Evolutionary conservation across 2,329 filamentous ascomycete species (phyloP).

Genomic region (Parafenestella ontariensis): DNA sequence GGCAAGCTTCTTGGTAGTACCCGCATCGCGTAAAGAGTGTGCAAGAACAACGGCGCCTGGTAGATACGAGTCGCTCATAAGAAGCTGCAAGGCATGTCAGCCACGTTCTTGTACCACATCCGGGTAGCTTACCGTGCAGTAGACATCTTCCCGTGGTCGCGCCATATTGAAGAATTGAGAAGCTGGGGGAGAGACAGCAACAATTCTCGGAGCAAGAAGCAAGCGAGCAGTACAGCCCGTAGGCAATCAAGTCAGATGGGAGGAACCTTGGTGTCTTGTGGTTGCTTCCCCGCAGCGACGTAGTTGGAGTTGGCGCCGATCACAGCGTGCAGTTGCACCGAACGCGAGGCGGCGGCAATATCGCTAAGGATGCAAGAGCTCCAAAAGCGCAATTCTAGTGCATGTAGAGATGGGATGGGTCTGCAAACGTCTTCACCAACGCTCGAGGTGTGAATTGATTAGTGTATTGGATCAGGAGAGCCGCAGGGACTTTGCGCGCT

Average conservation of each 20-base stretch:
- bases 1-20: slow-evolving; percentile 83
- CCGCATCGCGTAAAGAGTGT: slow-evolving; percentile 91
- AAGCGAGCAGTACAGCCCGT: background rate
- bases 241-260: slow-evolving; percentile 5
- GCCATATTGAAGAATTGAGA: slow-evolving; percentile 37
- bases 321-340: slow-evolving; percentile 22
- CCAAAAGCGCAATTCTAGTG: background rate
- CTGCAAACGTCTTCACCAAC: background rate
- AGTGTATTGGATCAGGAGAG: background rate
- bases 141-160: slow-evolving; percentile 62
- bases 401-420: background rate
- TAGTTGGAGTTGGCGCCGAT: slow-evolving; percentile 32
- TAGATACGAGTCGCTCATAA: slow-evolving; percentile 90
- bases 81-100: slow-evolving; percentile 67
- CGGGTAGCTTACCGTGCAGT: slow-evolving; percentile 65
- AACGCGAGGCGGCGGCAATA: slow-evolving; percentile 27
- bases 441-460: background rate
- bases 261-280: slow-evolving; percentile 16
- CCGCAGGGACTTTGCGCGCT: background rate
- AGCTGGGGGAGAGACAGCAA: slow-evolving; percentile 4
- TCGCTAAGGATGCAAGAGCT: slow-evolving; percentile 25
- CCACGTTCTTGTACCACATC: slow-evolving; percentile 25
- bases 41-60: slow-evolving; percentile 93
- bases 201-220: background rate
- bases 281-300: slow-evolving; percentile 36